Evolutionary conservation across 139 green algal genomes (phyloP).

Genomic region (Edaphochlamys debaryana): DNA sequence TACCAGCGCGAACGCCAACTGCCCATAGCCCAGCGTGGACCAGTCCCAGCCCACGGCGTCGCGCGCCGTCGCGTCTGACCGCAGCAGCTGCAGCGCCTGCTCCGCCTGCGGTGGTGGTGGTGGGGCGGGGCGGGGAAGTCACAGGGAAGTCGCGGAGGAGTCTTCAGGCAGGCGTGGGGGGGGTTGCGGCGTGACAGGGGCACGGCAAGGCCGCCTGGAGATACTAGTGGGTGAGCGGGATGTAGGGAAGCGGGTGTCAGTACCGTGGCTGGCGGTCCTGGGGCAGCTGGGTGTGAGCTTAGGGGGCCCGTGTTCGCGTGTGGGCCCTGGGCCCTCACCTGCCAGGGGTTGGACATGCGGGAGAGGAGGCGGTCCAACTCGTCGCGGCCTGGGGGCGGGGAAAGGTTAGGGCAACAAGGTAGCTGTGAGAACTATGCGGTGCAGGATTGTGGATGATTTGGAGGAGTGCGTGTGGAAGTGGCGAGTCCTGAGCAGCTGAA

Average conservation of each 20-base stretch:
- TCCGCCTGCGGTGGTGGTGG: background rate
- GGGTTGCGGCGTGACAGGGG: background rate
- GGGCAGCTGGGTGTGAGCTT: too few relatives aligned
- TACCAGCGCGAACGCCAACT: constrained; percentile 34
- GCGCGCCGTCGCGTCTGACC: background rate
- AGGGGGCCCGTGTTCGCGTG: too few relatives aligned
- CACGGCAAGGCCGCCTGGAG: too few relatives aligned
- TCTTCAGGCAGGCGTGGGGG: background rate
- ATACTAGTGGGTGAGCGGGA: background rate
- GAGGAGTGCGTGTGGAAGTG: background rate
- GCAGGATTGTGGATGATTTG: background rate
- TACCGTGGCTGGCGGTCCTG: too few relatives aligned
- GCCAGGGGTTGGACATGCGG: background rate
- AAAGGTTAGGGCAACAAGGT: background rate
- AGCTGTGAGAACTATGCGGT: background rate
- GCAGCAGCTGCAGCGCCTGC: constrained; percentile 23
- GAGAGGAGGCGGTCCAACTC: background rate
- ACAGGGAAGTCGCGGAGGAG: too few relatives aligned
- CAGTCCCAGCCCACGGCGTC: constrained; percentile 37
- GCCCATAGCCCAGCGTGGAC: constrained; percentile 30
- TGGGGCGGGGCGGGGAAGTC: too few relatives aligned
- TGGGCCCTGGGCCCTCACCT: background rate
- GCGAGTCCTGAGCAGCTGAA: too few relatives aligned
- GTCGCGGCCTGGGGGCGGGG: background rate
- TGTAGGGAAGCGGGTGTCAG: too few relatives aligned